A percentile compares a stretch with the other conserved stretches of the same genome.
phyloP scores from a whole-genome alignment of 176 grass and related monocot species.

The Neostapfia colusana region DNA sequence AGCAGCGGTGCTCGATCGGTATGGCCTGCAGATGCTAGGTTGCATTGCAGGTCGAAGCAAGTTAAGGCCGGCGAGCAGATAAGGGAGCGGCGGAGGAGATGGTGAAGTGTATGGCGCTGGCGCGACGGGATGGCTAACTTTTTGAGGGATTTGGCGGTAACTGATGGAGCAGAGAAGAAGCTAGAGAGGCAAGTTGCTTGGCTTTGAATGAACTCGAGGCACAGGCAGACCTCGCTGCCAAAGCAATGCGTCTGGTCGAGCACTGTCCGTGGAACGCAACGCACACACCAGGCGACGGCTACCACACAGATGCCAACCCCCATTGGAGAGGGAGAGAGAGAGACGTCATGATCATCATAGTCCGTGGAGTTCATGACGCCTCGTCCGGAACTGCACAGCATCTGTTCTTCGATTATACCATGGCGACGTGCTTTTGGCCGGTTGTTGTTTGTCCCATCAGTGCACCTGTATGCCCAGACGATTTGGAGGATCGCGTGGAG shows the following conservation, averaged over 20 bases:
- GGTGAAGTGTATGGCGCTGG: slow-evolving; percentile 47
- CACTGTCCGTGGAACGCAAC: not conserved
- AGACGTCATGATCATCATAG: no score
- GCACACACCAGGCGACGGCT: not conserved
- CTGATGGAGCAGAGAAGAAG: slow-evolving; percentile 34
- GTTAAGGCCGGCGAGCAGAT: not conserved
- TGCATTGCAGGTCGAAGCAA: not conserved
- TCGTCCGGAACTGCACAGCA: no score
- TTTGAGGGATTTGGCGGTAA: slow-evolving; percentile 15
- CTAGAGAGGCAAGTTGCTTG: not conserved
- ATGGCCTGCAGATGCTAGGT: not conserved
- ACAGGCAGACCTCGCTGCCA: not conserved
- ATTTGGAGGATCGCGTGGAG: not conserved
- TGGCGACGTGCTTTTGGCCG: not conserved
- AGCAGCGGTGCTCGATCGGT: not conserved
- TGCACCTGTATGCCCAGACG: not conserved
- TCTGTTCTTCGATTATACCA: no score
- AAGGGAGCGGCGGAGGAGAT: slow-evolving; percentile 6
- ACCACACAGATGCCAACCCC: not conserved
- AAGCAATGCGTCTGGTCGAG: not conserved
- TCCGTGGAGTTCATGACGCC: no score
- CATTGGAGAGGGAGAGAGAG: no score
- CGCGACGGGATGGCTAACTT: slow-evolving; percentile 31
- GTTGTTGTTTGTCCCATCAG: not conserved
- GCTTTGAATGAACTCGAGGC: not conserved